Evolutionary conservation across 225 moss, liverwort and hornwort species (phyloP).

Genomic region (Antitrichia curtipendula): DNA sequence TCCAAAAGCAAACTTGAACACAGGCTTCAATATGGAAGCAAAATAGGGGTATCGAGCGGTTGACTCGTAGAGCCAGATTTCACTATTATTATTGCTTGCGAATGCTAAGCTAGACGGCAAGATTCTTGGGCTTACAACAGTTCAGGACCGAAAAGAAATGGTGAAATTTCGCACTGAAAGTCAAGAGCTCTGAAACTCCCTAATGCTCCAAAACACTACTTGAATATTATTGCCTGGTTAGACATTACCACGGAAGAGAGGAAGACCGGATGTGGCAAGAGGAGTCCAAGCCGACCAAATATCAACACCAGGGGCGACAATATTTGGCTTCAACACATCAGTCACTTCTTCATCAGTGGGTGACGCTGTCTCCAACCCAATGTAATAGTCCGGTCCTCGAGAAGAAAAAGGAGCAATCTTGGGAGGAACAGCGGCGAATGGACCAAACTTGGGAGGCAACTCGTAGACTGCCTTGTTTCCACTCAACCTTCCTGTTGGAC

Average conservation of each 20-base stretch:
- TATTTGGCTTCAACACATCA: conserved; percentile 40
- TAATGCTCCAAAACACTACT: background rate
- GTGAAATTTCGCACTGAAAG: background rate
- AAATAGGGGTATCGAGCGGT: background rate
- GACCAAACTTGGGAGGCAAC: background rate
- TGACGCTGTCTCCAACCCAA: background rate
- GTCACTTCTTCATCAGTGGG: background rate
- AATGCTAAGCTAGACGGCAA: background rate
- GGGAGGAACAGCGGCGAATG: conserved; percentile 4
- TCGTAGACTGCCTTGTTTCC: conserved; percentile 13
- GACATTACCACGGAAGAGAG: conserved; percentile 11
- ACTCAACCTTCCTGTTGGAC: conserved; percentile 34
- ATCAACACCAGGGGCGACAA: conserved; percentile 38
- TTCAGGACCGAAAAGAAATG: background rate
- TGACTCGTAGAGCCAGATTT: background rate
- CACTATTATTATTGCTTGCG: background rate
- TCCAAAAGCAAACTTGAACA: background rate
- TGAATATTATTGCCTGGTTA: background rate
- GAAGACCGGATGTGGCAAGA: background rate
- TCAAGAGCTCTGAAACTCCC: background rate
- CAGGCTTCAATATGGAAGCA: background rate
- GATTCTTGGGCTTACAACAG: background rate
- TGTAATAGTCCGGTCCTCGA: conserved; percentile 21
- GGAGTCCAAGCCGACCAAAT: conserved; percentile 47
- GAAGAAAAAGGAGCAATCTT: conserved; percentile 41